Conservation (phyloP, 805 yeast species). For the Cyberlindnera suaveolens region DNA sequence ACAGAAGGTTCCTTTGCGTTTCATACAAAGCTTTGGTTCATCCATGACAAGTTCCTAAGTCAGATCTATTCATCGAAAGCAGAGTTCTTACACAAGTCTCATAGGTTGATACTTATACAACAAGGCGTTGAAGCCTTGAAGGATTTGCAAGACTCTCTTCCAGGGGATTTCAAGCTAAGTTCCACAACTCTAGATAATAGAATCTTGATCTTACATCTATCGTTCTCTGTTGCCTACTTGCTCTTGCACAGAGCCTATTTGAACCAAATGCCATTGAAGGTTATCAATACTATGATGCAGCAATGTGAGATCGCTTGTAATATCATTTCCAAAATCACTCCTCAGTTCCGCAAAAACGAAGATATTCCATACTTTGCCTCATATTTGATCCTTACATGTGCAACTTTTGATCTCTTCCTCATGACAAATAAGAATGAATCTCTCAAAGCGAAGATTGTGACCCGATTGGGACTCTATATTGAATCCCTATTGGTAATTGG, state of each 20-base stretch:
- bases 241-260: slow-evolving; percentile 28
- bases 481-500: slow-evolving; percentile 23
- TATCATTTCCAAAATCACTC: slow-evolving; percentile 12
- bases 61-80: slow-evolving; percentile 31
- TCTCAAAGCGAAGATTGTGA: slow-evolving; percentile 14
- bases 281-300: slow-evolving; percentile 20
- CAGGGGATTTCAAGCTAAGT: background rate
- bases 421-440: slow-evolving; percentile 22
- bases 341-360: slow-evolving; percentile 1
- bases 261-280: slow-evolving; percentile 24
- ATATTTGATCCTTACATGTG: slow-evolving; percentile 27
- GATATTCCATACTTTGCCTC: slow-evolving; percentile 28
- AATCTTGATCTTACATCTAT: slow-evolving; percentile 24
- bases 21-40: slow-evolving; percentile 28
- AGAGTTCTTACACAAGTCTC: slow-evolving; percentile 28
- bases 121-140: slow-evolving; percentile 25
- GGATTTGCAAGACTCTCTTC: slow-evolving; percentile 8
- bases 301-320: slow-evolving; percentile 22
- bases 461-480: slow-evolving; percentile 18
- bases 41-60: slow-evolving; percentile 26
- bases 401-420: slow-evolving; percentile 28
- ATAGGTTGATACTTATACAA: slow-evolving; percentile 23
- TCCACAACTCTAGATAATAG: slow-evolving; percentile 13
- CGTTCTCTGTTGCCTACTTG: slow-evolving; percentile 23
- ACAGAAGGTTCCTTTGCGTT: slow-evolving; percentile 12